Conservation (phyloP, 495 filamentous ascomycete genomes). For the Podospora pseudocomata region DNA sequence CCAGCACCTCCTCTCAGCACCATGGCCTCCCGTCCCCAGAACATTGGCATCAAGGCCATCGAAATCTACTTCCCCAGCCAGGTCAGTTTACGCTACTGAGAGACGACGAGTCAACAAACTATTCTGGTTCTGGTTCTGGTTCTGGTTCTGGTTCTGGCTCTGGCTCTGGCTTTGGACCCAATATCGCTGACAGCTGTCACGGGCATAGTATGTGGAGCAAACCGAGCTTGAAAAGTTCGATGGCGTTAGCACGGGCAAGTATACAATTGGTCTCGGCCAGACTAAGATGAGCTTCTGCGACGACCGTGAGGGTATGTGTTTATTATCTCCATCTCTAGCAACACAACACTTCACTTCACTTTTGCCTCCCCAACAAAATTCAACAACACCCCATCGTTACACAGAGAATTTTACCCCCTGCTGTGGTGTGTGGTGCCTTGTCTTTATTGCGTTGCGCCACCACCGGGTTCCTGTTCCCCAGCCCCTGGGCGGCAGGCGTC, state of each 20-base stretch:
- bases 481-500: slow-evolving; percentile 9
- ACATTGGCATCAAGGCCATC: slow-evolving; percentile 99
- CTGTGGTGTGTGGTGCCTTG: slow-evolving; percentile 8
- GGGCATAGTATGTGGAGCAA: slow-evolving; percentile 89
- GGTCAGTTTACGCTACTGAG: slow-evolving; percentile 43
- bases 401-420: slow-evolving; percentile 6
- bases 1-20: slow-evolving; percentile 27
- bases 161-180: slow-evolving; percentile 9
- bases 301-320: slow-evolving; percentile 83
- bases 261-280: slow-evolving; percentile 98
- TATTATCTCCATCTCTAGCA: slow-evolving; percentile 3
- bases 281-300: slow-evolving; percentile 99
- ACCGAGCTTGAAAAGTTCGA: slow-evolving; percentile 95
- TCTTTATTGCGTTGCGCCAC: not conserved
- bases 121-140: no score
- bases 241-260: slow-evolving; percentile 90
- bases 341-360: not conserved
- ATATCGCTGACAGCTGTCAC: slow-evolving; percentile 31
- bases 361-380: not conserved
- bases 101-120: not conserved
- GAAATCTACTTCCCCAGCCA: slow-evolving; percentile 98
- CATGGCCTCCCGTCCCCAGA: slow-evolving; percentile 88
- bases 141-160: not conserved
- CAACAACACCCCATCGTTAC: not conserved
- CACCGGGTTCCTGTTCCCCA: not conserved